Base-by-base conservation (phyloP, 352 stramenopile genomes). In the Phytophthora litchii region DNA sequence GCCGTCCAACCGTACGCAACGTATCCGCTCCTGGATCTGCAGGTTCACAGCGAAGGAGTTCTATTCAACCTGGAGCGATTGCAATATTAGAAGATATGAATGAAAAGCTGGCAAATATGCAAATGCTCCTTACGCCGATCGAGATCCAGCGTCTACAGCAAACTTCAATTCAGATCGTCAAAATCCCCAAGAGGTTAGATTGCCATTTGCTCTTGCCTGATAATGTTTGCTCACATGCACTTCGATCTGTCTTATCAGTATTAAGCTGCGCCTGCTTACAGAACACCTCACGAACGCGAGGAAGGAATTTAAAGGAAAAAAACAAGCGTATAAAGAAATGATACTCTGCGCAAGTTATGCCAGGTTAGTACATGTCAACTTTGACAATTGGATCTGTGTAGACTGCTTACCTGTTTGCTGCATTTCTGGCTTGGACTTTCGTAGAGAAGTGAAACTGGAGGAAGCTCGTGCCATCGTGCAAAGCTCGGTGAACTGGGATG, bases 381-480 rank as follows among this genome's bases (percentile, higher is more conserved):
- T 23, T n/a, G 4, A 20, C 10, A n/a, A 12, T 31, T 34, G 29
- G 10, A 50, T 16, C 17, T 29, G n/a, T 21, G 11, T 17, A 38
- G 13, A 21, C 4, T 21, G 36, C 36, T 38, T 38, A 38, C 43
- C 40, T 53, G 23, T 10, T 47, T 36, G 19, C 21, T 43, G 3
- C 35, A 27, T 12, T 42, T 46, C 8, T 37, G 17, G 21, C 1
- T 29, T 32, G 38, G 13, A 9, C 23, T 16, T 13, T 5, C 10
- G 29, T 32, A 85, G 75, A 29, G 70, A 89, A 59, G 75, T 91
- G 6, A 79, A 80, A 29, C 54, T 91, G 25, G 78, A 88, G 41
- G 82, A 92, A 52, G 84, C 82, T 5, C 77, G 80, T 5, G 82
- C 80, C 3, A 92, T 94, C 37, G 80, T 92, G 0, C 84, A 94